Base-by-base conservation (phyloP, 495 filamentous ascomycete species). In the Talaromyces adpressus region DNA sequence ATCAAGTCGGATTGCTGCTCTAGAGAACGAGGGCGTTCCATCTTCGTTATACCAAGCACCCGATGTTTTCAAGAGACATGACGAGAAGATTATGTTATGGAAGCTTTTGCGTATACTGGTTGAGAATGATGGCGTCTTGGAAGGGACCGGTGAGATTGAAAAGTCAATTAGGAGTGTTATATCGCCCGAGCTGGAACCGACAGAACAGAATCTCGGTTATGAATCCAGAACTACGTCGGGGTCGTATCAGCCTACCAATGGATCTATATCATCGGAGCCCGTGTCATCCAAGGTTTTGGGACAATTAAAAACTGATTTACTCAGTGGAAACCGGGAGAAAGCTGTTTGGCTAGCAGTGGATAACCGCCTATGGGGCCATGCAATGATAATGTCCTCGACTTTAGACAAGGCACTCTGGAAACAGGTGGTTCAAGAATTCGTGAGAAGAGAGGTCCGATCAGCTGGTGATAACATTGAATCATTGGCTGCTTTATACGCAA, bases 311-410 rank as follows among this genome's bases (percentile, higher is more conserved):
- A 85, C 79, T 27, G 76, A 85, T 65, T 82, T 99, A 23, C 76
- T 96, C 6, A 74, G 80, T 39, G 94, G 95, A 12, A 89, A 99
- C 32, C 83, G 90, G 11, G 92, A 96, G 68, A 91, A 93, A 68
- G 95, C 95, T 2, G 88, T 96, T 11, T 98, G 94, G 94, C 79
- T 85, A 62, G 95, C 95, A 6, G 93, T 90, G n/a, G 95, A 99
- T 70, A 89, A 89, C 71, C 86, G 91, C 41, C 77, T 98, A 4
- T 99, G 95, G 95, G 93, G 90, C 11, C 95, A 99, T 75, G 95
- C 95, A 8, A 87, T 99, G 81, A 83, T 98, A 41, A 85, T 99
- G 51, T 86, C 95, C 18, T 92, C 90, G 36, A 93, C 93, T 1
- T 68, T 86, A 59, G 82, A 83, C 32, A 81, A 78, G 59, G 74